phyloP scores from a whole-genome alignment of 2,329 filamentous ascomycete species.

The Colletotrichum tofieldiae region DNA sequence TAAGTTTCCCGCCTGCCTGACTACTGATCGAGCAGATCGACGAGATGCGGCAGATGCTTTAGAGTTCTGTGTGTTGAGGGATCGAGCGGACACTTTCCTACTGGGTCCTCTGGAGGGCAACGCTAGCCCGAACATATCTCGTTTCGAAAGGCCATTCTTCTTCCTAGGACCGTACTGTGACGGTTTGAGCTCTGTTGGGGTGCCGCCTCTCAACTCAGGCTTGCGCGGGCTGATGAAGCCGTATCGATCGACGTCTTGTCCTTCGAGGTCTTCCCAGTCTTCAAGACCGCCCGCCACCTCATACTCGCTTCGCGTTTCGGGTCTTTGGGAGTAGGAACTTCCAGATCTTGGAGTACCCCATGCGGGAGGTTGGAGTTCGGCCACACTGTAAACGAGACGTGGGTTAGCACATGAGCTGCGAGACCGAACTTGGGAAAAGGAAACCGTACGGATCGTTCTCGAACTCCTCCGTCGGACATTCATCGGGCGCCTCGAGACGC shows the following conservation, averaged over 20 bases:
- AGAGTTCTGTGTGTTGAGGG: slow-evolving; percentile 71
- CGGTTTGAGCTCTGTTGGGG: slow-evolving; percentile 59
- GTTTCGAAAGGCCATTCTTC: slow-evolving; percentile 63
- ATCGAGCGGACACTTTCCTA: slow-evolving; percentile 71
- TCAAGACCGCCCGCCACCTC: slow-evolving; percentile 74
- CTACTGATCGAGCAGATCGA: slow-evolving; percentile 68
- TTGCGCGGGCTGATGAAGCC: slow-evolving; percentile 73
- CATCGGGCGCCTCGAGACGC: slow-evolving; percentile 64
- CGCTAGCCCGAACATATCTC: slow-evolving; percentile 55
- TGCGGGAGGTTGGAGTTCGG: slow-evolving; percentile 51
- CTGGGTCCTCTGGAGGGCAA: slow-evolving; percentile 59
- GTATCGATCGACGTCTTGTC: slow-evolving; percentile 76
- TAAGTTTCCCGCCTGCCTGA: slow-evolving; percentile 72
- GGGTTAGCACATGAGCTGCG: slow-evolving; percentile 50
- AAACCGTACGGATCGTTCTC: slow-evolving; percentile 72
- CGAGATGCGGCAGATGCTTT: slow-evolving; percentile 66
- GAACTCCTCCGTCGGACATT: slow-evolving; percentile 67
- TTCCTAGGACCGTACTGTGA: slow-evolving; percentile 62
- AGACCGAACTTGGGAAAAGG: slow-evolving; percentile 56
- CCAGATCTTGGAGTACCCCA: slow-evolving; percentile 58
- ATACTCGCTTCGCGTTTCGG: slow-evolving; percentile 60
- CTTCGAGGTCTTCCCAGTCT: slow-evolving; percentile 77
- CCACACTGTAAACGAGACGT: slow-evolving; percentile 45
- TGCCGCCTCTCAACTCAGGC: slow-evolving; percentile 57
- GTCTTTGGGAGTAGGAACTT: slow-evolving; percentile 62